phyloP scores from a whole-genome alignment of 176 grass and related monocot species.

The Musa itinerans region DNA sequence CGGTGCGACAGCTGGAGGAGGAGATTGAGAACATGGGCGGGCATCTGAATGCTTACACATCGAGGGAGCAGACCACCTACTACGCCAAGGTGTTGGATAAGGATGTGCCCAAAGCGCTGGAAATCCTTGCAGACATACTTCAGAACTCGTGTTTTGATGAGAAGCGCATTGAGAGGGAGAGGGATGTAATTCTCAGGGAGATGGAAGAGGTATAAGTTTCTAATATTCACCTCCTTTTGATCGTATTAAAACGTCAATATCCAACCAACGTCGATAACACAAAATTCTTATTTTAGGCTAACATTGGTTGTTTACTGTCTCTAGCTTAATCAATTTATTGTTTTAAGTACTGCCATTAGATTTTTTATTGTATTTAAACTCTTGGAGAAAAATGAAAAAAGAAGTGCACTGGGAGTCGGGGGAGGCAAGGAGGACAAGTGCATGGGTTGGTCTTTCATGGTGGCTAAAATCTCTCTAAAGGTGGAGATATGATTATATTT shows the following conservation, averaged over 20 bases:
- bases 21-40: slow-evolving; percentile 98
- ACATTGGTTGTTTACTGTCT: too few species aligned
- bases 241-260: neutral
- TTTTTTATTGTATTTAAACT: too few species aligned
- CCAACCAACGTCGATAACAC: too few species aligned
- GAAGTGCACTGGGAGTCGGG: too few species aligned
- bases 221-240: neutral
- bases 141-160: slow-evolving; percentile 19
- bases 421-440: too few species aligned
- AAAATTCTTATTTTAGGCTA: too few species aligned
- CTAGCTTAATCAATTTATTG: too few species aligned
- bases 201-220: slow-evolving; percentile 12
- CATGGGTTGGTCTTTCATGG: too few species aligned
- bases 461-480: too few species aligned
- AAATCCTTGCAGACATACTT: slow-evolving; percentile 16
- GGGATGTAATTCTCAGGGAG: slow-evolving; percentile 14
- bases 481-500: too few species aligned
- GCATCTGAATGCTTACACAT: slow-evolving; percentile 92
- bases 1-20: slow-evolving; percentile 61
- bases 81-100: slow-evolving; percentile 89
- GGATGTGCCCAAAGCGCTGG: slow-evolving; percentile 68
- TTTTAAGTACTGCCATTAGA: too few species aligned
- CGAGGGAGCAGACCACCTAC: slow-evolving; percentile 88
- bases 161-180: slow-evolving; percentile 4
- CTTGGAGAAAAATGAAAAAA: too few species aligned